phyloP scores from a whole-genome alignment of 129 eudicot species.

The Saposhnikovia divaricata region DNA sequence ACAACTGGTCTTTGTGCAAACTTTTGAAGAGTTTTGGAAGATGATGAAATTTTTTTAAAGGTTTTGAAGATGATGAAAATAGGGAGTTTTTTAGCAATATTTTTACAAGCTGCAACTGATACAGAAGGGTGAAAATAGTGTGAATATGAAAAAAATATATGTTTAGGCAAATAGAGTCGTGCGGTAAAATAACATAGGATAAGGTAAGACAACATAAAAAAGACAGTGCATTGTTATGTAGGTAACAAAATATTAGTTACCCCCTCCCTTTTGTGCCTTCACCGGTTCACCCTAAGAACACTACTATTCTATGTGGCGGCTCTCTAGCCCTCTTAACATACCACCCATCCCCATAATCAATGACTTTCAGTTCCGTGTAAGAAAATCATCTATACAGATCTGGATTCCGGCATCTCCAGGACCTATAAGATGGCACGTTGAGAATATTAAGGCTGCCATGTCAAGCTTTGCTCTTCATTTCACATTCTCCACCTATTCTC shows the following conservation, averaged over 20 bases:
- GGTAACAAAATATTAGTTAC: too few relatives aligned
- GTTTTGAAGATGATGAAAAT: too few relatives aligned
- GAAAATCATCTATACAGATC: background rate
- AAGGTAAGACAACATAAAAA: too few relatives aligned
- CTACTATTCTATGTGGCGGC: background rate
- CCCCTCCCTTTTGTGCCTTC: background rate
- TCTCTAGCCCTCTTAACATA: background rate
- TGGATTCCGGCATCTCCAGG: background rate
- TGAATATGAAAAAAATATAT: too few relatives aligned
- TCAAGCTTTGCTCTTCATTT: background rate
- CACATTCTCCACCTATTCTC: background rate
- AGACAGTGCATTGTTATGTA: background rate
- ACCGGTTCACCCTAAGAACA: background rate
- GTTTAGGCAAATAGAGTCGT: background rate
- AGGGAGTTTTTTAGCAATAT: background rate
- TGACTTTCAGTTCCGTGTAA: background rate
- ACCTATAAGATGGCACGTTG: background rate
- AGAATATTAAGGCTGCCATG: background rate
- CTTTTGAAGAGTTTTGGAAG: background rate
- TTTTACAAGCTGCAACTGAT: background rate
- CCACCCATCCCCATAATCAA: background rate
- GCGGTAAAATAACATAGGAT: background rate
- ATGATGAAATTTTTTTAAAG: too few relatives aligned
- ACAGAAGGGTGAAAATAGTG: background rate
- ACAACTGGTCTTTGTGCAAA: background rate